These are phyloP conservation scores for Hyaloscypha variabilis DNA, from an alignment of 495 filamentous ascomycete species.

Conservation along the genomic window DNA sequence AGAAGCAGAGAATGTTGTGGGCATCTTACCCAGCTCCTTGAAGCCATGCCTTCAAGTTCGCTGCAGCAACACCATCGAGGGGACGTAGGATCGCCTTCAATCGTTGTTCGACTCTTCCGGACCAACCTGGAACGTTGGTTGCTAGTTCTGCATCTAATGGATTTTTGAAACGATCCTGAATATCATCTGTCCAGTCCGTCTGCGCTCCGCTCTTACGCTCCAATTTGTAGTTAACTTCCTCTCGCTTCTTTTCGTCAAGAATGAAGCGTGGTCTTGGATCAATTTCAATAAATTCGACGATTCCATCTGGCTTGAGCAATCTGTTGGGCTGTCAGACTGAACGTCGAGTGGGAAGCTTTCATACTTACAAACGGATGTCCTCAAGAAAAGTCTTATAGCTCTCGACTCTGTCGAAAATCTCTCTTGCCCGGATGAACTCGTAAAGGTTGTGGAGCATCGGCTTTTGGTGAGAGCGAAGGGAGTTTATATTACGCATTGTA, in stretches of 20 bases:
- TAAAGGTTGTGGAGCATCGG: conserved; percentile 30
- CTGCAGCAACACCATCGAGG: conserved; percentile 29
- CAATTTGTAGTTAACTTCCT: neutral
- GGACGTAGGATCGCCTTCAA: conserved; percentile 28
- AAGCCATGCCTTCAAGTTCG: conserved; percentile 30
- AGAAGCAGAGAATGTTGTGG: neutral
- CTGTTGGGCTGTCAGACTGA: neutral
- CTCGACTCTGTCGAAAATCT: conserved; percentile 31
- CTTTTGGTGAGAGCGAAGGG: conserved; percentile 17
- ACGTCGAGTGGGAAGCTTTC: neutral
- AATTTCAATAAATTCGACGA: conserved; percentile 34
- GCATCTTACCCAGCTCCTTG: conserved; percentile 30
- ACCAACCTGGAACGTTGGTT: conserved; percentile 24
- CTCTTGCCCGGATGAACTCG: conserved; percentile 27
- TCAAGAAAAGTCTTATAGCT: conserved; percentile 31
- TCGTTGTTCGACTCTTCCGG: conserved; percentile 21
- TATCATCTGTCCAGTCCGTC: conserved; percentile 31
- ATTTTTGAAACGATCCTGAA: conserved; percentile 29
- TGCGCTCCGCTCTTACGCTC: conserved; percentile 22
- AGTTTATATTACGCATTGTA: conserved; percentile 31
- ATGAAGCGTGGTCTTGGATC: conserved; percentile 29
- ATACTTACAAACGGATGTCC: conserved; percentile 26
- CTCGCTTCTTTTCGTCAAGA: neutral
- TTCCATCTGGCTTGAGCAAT: conserved; percentile 31
- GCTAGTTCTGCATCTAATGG: conserved; percentile 27